Evolutionary conservation across 176 grass and related monocot genomes (phyloP), one percentile per base, ranked within the genome.

Genomic region (Ampelocalamus luodianensis): DNA sequence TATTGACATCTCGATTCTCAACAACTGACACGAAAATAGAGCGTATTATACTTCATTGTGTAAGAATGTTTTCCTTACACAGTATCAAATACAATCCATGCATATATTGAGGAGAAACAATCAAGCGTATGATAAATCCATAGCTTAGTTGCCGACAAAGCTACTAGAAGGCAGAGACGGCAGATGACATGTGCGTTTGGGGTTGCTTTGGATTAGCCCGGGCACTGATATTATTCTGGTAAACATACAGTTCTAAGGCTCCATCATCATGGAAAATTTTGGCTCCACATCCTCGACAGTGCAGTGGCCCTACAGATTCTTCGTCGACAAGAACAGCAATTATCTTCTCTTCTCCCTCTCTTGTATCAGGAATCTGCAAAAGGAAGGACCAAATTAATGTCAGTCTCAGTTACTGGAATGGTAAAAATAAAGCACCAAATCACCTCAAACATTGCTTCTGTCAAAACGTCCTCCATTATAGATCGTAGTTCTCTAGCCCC

Each of bases 381-480:
- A 46, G 3, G 9, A 87, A 79, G 32, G 32, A 42, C 10, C 51
- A 62, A 69, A 84, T 42, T 54, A 38, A 27, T 18, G 66, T 86
- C 40, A 63, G 49, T 24, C 60, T 40, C 0, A 1, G 17, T 74
- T 61, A 81, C 16, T 43, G 70, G 60, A 12, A 43, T 18, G 50
- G 0, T 1, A 26, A 53, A 43, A 63, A 51, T 6, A 62, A 80
- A 26, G 15, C 49, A 50, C 11, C 11, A 61, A 79, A 45, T 23
- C 12, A 94, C 92, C 92, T 94, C 92, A 89, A 91, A 89, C 89
- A 94, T 94, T 38, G 92, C 86, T 91, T 94, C 89, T 45, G 89
- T 94, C 65, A 91, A 87, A 82, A 89, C 87, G 27, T 77, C 68
- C 81, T 94, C 92, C 77, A 91, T 68, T 69, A 89, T 87, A 42